A percentile compares a stretch with the other conserved stretches of the same genome.
phyloP scores from a whole-genome alignment of 2,329 filamentous ascomycete species.

The Nigrograna mackinnonii region DNA sequence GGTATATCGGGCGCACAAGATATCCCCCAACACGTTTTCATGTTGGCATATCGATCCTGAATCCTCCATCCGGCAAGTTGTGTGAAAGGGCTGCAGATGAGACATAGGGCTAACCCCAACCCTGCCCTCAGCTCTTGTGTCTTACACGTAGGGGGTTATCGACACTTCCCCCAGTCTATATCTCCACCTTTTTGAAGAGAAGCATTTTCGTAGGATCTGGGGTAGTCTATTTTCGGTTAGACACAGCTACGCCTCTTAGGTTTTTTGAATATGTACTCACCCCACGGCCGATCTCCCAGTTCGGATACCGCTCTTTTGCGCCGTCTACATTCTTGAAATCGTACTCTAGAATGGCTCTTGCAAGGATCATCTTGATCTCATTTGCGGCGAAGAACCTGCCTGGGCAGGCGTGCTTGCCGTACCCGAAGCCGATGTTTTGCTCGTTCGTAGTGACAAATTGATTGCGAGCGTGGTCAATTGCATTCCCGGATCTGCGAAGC shows the following conservation, averaged over 20 bases:
- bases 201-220: slow-evolving; percentile 12
- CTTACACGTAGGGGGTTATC: no score
- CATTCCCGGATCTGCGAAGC: slow-evolving; percentile 23
- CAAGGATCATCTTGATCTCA: slow-evolving; percentile 36
- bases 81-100: no score
- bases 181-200: slow-evolving; percentile 9
- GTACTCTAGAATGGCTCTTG: slow-evolving; percentile 23
- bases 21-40: no score
- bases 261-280: slow-evolving; percentile 2
- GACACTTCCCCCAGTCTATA: no score
- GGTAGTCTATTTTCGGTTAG: slow-evolving; percentile 3
- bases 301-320: slow-evolving; percentile 16
- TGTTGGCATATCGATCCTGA: no score
- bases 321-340: slow-evolving; percentile 25
- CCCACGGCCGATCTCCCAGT: slow-evolving; percentile 8
- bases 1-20: no score
- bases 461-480: slow-evolving; percentile 28
- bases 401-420: slow-evolving; percentile 31
- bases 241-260: not conserved
- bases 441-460: slow-evolving; percentile 29
- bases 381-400: slow-evolving; percentile 34
- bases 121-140: no score
- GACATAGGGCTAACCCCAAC: no score
- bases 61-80: no score
- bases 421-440: slow-evolving; percentile 26